Evolutionary conservation across 2,329 filamentous ascomycete species (phyloP), one percentile per base, ranked within the genome.

Genomic region (Pyricularia sp.): DNA sequence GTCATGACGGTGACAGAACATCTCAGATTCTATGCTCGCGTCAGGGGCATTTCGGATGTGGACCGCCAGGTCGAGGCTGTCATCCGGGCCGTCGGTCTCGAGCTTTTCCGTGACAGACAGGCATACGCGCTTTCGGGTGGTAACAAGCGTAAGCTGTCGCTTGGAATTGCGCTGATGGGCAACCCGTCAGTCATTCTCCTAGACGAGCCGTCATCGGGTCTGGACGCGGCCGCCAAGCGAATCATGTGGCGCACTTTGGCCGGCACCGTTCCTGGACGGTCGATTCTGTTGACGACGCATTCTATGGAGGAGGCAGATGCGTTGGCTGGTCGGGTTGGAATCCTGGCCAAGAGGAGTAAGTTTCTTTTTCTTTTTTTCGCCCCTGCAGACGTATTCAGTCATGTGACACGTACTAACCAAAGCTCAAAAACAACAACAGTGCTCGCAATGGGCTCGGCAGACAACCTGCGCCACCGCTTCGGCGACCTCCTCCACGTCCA

Each of bases 241-340:
- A 86, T 96, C 72, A 97, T 98, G 92, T 97, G 94, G 94, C 88
- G 88, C 69, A 97, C 93, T 0, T 83, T 97, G 0, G 86, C 87
- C 3, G 85, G 88, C 1, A 89, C 94, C 3, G 89, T 90, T 0
- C 86, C 88, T 0, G 93, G 93, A 0, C 86, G 94, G n/a, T 92
- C 90, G 0, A 87, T 97, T 20, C 83, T 98, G 1, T 85, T 98
- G 23, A 97, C 94, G 0, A 97, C 94, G 0, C 94, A 98, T 78
- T 92, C 88, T 66, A 97, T 97, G 93, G 94, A 97, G 77, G 94
- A 97, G 79, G 94, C 94, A 0, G 93, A 97, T 75, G 93, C 93
- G 0, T 83, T 98, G 2, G 94, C 94, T 0, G 88, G 88, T 33
- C 86, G 93, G 1, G 93, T 91, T 0, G 94, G 93, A 14, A 97